These are phyloP conservation scores for Letharia columbiana DNA, from an alignment of 495 filamentous ascomycete species.

Conservation along the genomic window DNA sequence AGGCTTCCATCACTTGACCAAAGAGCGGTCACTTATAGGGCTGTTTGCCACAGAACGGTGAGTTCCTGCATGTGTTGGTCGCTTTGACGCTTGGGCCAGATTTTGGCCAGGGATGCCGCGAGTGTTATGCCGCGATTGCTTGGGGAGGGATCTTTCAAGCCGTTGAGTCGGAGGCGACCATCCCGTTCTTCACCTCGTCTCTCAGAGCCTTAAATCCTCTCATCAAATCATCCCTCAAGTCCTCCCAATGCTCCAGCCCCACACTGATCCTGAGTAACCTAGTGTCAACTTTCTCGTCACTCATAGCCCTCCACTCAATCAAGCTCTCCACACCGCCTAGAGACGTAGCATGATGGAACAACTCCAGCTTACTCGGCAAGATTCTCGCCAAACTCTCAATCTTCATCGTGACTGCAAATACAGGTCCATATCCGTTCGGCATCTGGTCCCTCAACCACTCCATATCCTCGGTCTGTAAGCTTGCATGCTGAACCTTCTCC, in stretches of 20 bases:
- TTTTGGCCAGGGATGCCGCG: neutral
- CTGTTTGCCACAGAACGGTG: neutral
- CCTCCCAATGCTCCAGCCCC: constrained; percentile 80
- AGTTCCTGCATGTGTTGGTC: neutral
- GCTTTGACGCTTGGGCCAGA: neutral
- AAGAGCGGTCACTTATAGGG: neutral
- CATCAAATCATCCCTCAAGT: constrained; percentile 68
- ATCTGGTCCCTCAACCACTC: constrained; percentile 80
- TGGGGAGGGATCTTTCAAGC: neutral
- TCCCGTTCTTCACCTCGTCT: neutral
- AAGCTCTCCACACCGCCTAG: constrained; percentile 89
- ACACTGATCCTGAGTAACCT: constrained; percentile 73
- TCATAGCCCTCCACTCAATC: constrained; percentile 82
- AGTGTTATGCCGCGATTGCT: neutral
- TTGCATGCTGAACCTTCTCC: constrained; percentile 61
- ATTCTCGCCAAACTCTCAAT: constrained; percentile 49
- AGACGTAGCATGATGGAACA: constrained; percentile 93
- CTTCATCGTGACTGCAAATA: constrained; percentile 68
- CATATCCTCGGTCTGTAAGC: constrained; percentile 56
- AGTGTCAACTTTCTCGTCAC: constrained; percentile 62
- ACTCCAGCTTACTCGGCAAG: constrained; percentile 65
- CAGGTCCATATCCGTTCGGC: constrained; percentile 83
- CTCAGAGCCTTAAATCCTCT: neutral
- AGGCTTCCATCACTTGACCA: neutral
- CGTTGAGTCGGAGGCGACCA: neutral